Conservation (phyloP, 306 rosid species). For the Sicyos edulis region DNA sequence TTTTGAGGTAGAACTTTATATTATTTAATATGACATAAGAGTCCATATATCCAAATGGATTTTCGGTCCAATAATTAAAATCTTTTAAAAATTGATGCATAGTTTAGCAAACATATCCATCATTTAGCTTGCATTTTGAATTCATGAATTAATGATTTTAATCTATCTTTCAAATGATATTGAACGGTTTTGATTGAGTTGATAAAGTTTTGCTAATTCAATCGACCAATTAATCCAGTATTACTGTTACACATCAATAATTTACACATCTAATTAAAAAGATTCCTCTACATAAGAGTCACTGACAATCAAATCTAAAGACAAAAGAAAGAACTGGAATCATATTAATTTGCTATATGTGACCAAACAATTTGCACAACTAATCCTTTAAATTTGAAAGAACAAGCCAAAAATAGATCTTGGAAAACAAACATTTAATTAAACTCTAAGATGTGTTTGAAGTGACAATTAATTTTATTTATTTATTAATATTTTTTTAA, state of each 20-base stretch:
- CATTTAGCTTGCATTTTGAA: too few relatives aligned
- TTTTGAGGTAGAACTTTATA: too few relatives aligned
- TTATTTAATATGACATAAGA: too few relatives aligned
- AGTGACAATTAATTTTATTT: neutral
- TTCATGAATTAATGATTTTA: neutral
- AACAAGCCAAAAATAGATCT: neutral
- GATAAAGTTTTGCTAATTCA: neutral
- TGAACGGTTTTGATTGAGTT: neutral
- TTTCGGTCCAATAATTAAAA: too few relatives aligned
- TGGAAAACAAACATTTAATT: neutral
- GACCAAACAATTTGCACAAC: constrained; percentile 1
- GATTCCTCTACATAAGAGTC: neutral
- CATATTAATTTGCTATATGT: neutral
- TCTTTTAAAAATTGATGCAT: neutral
- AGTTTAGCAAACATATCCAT: neutral
- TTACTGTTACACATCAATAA: neutral
- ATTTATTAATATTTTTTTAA: too few relatives aligned
- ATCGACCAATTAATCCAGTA: neutral
- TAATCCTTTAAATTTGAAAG: neutral
- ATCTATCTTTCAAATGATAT: neutral
- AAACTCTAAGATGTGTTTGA: neutral
- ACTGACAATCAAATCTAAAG: neutral
- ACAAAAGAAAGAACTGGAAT: constrained; percentile 11
- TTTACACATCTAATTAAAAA: neutral
- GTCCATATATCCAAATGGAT: too few relatives aligned